Base-by-base conservation (phyloP, 2,329 filamentous ascomycete species). In the Clonostachys solani region DNA sequence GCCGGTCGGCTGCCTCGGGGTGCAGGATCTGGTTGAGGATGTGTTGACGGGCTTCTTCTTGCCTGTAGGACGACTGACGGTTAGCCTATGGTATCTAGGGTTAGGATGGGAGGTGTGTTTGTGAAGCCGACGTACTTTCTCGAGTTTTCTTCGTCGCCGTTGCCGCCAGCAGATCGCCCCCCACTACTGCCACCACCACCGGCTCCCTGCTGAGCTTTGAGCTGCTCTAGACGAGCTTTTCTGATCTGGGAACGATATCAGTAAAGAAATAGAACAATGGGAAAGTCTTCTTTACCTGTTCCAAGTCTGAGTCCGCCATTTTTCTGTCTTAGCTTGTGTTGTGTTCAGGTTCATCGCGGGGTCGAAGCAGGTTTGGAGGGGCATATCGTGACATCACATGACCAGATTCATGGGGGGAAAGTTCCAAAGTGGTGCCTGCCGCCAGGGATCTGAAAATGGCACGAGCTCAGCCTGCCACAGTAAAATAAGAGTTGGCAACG, bases 1-100 rank as follows among this genome's bases (percentile, higher is more conserved):
- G 80, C 13, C 94, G 88, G 72, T 99, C 94, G 50, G 90, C 88
- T 16, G 94, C 94, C 62, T 92, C 90, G 55, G 94, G 94, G 60
- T 92, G 86, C 52, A 99, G 89, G 73, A 99, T 97, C 69, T 97
- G 94, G 57, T 80, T 81, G 52, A 99, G 84, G 57, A 96, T 87
- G 50, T 81, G 78, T 59, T 83, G 74, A 50, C 90, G 87, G 37
- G 86, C 85, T 65, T 92, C 88, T 54, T 81, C 78, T 56, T 80
- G 65, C 54, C 69, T 77, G 55, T 47, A 18, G 12, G 36, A 18
- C 15, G 36, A 18, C 5, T 7, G 36, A 38, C 12, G 36, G 6
- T n/a, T 38, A 18, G 15, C 36, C 7, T 18, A 7, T 38, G 3
- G 5, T n/a, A 34, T 18, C 19, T 7, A 43, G 43, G 54, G 12